Percentiles rank a stretch among this genome's conserved stretches.
Evolutionary conservation across 2,329 filamentous ascomycete species (phyloP).

Genomic region (Ophiostoma sp.): DNA sequence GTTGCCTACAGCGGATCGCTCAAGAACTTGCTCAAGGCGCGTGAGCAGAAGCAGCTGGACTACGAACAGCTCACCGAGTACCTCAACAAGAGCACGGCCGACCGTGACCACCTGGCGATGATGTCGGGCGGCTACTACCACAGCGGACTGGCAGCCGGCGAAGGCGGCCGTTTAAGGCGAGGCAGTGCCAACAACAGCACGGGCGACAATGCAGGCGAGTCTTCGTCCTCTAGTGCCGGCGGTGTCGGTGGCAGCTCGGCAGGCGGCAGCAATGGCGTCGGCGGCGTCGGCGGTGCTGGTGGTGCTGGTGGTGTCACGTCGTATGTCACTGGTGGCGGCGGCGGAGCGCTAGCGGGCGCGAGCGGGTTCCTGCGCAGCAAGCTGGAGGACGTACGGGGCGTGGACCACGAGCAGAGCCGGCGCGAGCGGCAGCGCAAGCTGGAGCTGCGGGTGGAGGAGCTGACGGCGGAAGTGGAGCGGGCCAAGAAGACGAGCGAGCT

Average conservation of each 20-base stretch:
- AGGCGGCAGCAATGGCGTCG: background rate
- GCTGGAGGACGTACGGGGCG: constrained; percentile 91
- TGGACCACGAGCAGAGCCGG: constrained; percentile 89
- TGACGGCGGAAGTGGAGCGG: constrained; percentile 82
- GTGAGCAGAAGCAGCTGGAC: constrained; percentile 96
- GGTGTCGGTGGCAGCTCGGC: background rate
- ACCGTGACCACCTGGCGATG: constrained; percentile 68
- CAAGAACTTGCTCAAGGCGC: constrained; percentile 81
- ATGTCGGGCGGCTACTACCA: constrained; percentile 48
- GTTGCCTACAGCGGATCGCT: constrained; percentile 85
- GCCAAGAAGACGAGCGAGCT: constrained; percentile 82
- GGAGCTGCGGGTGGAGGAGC: constrained; percentile 85
- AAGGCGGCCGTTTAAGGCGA: constrained; percentile 23
- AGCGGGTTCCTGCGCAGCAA: constrained; percentile 87
- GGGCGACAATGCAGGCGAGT: background rate
- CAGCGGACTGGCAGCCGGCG: constrained; percentile 27
- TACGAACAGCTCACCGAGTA: constrained; percentile 95
- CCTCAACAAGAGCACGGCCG: constrained; percentile 80
- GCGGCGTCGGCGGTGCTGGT: constrained; percentile 21
- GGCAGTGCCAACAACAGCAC: constrained; percentile 12
- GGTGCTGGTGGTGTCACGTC: constrained; percentile 14
- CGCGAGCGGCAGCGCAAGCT: constrained; percentile 83
- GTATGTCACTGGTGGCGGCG: constrained; percentile 23
- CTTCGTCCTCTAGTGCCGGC: background rate
- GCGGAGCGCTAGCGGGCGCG: constrained; percentile 58